Evolutionary conservation across 345 rosid genomes (phyloP).

Genomic region (Syzygium grande): DNA sequence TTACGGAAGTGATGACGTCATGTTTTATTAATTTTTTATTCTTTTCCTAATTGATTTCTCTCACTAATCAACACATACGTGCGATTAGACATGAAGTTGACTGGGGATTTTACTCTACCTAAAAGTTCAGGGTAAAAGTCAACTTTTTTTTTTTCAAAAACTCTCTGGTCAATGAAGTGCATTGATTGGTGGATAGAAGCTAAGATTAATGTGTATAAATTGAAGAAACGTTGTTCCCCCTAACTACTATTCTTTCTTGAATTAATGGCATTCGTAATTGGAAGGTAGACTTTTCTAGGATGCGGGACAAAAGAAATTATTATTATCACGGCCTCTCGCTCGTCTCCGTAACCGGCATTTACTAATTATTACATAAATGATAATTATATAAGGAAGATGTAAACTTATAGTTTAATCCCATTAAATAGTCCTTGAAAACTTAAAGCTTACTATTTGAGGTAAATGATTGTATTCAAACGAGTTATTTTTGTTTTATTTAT

Average conservation of each 20-base stretch:
- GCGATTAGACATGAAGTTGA: not conserved
- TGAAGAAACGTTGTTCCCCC: not conserved
- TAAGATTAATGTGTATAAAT: not conserved
- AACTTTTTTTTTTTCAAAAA: not conserved
- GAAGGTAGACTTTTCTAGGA: not conserved
- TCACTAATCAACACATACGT: not conserved
- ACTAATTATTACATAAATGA: not conserved
- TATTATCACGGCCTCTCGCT: not conserved
- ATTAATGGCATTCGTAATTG: not conserved
- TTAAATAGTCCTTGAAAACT: not conserved
- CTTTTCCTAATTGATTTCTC: not conserved
- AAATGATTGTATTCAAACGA: not conserved
- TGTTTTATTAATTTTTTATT: not conserved
- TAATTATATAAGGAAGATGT: not conserved
- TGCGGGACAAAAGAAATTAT: not conserved
- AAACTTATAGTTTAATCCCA: not conserved
- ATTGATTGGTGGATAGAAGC: not conserved
- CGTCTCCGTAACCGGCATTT: not conserved
- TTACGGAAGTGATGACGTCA: no score
- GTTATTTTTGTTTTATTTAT: not conserved
- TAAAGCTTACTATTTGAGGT: not conserved
- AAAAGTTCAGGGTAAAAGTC: not conserved
- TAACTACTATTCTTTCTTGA: not conserved
- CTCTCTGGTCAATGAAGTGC: not conserved
- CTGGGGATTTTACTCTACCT: not conserved